Conservation (phyloP, 805 yeast species). For the Ogataea philodendri region DNA sequence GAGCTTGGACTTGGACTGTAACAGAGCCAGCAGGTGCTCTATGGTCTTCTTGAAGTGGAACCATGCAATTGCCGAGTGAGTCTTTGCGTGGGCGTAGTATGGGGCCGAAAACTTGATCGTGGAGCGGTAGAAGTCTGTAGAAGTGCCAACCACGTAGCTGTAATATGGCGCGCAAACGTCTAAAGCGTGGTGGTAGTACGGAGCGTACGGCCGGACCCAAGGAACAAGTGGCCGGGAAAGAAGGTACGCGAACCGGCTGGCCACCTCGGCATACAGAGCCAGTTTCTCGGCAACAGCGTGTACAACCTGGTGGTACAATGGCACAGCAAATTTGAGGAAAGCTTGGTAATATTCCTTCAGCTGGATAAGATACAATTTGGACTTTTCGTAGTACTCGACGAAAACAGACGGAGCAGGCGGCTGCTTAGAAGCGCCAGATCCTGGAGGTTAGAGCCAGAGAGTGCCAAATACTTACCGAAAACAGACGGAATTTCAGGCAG, state of each 20-base stretch:
- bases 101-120: no score
- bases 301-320: no score
- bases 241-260: not conserved
- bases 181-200: no score
- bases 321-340: conserved; percentile 5
- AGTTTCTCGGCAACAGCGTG: not conserved
- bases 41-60: no score
- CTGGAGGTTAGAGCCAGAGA: conserved; percentile 1
- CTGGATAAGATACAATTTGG: conserved; percentile 12
- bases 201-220: not conserved
- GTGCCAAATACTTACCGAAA: conserved; percentile 3
- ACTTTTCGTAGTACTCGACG: not conserved
- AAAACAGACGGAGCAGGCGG: no score
- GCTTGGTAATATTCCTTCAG: conserved; percentile 18
- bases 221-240: not conserved
- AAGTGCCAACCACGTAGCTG: no score
- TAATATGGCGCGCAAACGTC: no score
- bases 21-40: no score
- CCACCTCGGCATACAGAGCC: not conserved
- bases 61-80: not conserved
- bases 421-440: not conserved
- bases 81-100: not conserved
- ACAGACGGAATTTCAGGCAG: conserved; percentile 11
- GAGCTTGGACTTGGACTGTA: conserved; percentile 8
- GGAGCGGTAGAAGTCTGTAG: no score